Base-by-base conservation (phyloP, 768 basidiomycete genomes). In the Agaricus sinodeliciosus region DNA sequence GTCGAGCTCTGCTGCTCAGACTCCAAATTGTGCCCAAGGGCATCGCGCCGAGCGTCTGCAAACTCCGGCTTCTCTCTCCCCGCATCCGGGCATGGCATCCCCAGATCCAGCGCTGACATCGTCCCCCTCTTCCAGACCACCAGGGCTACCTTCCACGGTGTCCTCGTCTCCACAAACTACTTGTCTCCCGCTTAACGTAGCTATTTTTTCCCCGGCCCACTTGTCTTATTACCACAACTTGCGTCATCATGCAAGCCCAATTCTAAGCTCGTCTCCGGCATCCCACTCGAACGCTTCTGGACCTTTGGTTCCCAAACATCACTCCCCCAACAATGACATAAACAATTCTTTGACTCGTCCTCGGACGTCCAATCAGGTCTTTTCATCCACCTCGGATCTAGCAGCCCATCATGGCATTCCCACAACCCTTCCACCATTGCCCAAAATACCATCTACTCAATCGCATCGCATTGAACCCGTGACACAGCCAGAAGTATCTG, bases 391-490 rank as follows among this genome's bases (percentile, higher is more conserved):
- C 49, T 76, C 78, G 69, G 87, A 85, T 71, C 72, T 86, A 52
- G 82, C 85, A 61, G 74, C 81, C 62, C 87, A 87, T 54, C 82
- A 88, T 87, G 87, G 86, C 69, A 81, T 89, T 64, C 87, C 87
- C 55, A 78, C 81, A 59, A 77, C 74, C 57, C 67, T 90, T 44
- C 87, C 87, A 43, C 81, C 80, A 48, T 79, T 80, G 51, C 87
- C 87, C 56, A 77, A 80, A 49, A 80, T 80, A 65, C 74, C 72
- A 7, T 8, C 7, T 3, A 31, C 31, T 11, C 28, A 28, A 59
- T 74, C 77, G 54, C 74, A 66, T 63, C 74, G 75, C 50, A 71
- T 73, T 69, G 67, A 72, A 60, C 68, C 72, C n/a, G 51, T 53
- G 54, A 63, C 72, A 57, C 48, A 67, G 58, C 63, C 70, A 60